Percentiles rank a stretch among this genome's conserved stretches.
Evolutionary conservation across 441 rosid species (phyloP).

Genomic region (Erysimum cheiri): DNA sequence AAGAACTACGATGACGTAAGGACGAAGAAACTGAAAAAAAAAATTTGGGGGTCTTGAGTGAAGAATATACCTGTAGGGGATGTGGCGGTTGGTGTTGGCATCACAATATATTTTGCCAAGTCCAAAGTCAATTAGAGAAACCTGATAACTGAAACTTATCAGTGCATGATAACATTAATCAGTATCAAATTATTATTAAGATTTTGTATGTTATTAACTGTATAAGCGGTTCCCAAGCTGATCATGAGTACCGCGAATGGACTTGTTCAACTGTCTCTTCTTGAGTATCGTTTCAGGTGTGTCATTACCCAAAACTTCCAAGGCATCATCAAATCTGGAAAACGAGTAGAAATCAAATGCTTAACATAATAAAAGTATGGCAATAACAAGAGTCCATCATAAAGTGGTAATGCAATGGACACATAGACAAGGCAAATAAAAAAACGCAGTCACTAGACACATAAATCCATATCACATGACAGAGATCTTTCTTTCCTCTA

Average conservation of each 20-base stretch:
- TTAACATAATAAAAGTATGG: not conserved
- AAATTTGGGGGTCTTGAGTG: too few relatives aligned
- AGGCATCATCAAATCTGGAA: too few relatives aligned
- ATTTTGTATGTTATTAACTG: not conserved
- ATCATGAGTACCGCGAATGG: slow-evolving; percentile 46
- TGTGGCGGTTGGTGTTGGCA: slow-evolving; percentile 68
- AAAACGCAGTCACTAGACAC: slow-evolving; percentile 16
- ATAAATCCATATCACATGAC: too few relatives aligned
- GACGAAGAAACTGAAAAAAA: too few relatives aligned
- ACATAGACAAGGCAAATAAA: not conserved
- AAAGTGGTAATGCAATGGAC: slow-evolving; percentile 6
- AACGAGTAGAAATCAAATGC: too few relatives aligned
- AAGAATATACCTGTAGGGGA: slow-evolving; percentile 61
- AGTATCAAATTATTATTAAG: slow-evolving; percentile 9
- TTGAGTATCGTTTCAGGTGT: slow-evolving; percentile 67
- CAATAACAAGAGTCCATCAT: not conserved
- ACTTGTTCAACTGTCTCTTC: slow-evolving; percentile 47
- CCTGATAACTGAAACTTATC: slow-evolving; percentile 48
- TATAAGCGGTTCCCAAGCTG: slow-evolving; percentile 45
- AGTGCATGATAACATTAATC: not conserved
- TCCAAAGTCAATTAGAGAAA: slow-evolving; percentile 75
- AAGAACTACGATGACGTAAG: too few relatives aligned
- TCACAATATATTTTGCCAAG: slow-evolving; percentile 80
- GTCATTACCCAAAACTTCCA: slow-evolving; percentile 83
- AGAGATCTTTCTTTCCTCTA: not conserved